Evolutionary conservation across 1,284 basidiomycete species (phyloP).

Genomic region (Trichosporon asahii): DNA sequence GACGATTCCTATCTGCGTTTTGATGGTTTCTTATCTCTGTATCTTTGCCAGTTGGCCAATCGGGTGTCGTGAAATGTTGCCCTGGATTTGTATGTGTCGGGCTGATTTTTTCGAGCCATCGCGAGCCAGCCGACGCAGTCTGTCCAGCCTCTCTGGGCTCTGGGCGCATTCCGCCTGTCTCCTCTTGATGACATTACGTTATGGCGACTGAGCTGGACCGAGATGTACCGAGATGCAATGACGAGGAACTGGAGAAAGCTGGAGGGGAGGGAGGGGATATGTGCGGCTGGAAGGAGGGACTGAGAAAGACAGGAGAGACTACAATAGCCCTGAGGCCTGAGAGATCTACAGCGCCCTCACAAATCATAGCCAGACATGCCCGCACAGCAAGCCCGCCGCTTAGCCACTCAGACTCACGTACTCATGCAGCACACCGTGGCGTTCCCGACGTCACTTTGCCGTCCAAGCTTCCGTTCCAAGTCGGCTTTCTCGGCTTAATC

Average conservation of each 20-base stretch:
- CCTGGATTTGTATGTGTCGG: not conserved
- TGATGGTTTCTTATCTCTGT: not conserved
- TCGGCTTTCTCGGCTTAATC: slow-evolving; percentile 6
- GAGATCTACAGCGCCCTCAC: not conserved
- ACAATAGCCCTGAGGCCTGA: not conserved
- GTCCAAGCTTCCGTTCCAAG: not conserved
- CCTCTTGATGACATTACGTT: no score
- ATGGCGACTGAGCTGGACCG: no score
- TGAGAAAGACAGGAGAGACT: no score
- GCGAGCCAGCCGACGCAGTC: not conserved
- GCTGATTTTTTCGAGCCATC: not conserved
- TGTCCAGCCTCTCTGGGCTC: not conserved
- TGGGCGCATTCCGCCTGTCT: no score
- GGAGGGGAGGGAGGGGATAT: no score
- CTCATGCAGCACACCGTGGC: no score
- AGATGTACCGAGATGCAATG: no score
- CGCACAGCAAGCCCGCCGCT: not conserved
- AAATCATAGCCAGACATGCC: not conserved
- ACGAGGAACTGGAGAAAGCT: no score
- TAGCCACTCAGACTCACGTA: not conserved
- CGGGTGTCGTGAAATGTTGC: not conserved
- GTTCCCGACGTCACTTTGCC: not conserved
- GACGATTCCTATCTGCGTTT: not conserved
- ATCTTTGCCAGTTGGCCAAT: not conserved
- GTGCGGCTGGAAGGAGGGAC: no score